Evolutionary conservation across 495 filamentous ascomycete species (phyloP).

Genomic region (Aspergillus haitiensis): DNA sequence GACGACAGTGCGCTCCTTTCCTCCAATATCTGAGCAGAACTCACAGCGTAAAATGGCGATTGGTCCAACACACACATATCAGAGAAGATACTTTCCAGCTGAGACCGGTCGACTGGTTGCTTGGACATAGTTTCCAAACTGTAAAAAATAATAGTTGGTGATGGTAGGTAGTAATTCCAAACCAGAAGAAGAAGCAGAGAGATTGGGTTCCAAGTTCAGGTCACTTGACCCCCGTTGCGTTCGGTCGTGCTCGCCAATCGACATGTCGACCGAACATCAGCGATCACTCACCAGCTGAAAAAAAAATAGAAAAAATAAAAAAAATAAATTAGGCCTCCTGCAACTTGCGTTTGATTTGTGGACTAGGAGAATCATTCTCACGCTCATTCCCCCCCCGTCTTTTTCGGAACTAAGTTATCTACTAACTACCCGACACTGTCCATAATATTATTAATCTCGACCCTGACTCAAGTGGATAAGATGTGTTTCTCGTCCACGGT

Average conservation of each 20-base stretch:
- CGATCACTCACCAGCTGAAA: not conserved
- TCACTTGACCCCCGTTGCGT: slow-evolving; percentile 1
- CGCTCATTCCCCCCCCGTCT: not conserved
- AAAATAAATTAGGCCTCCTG: not conserved
- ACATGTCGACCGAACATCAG: not conserved
- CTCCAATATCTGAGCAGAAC: too few relatives aligned
- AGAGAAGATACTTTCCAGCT: too few relatives aligned
- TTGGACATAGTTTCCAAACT: too few relatives aligned
- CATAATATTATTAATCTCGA: not conserved
- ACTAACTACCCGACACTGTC: not conserved
- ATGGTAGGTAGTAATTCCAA: too few relatives aligned
- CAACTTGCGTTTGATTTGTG: not conserved
- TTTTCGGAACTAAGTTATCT: not conserved
- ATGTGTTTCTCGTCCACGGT: not conserved
- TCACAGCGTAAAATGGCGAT: too few relatives aligned
- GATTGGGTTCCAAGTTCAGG: not conserved
- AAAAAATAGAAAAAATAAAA: too few relatives aligned
- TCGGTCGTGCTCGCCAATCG: not conserved
- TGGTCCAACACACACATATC: too few relatives aligned
- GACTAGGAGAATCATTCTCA: not conserved
- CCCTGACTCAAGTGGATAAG: not conserved
- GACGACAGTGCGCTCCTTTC: too few relatives aligned
- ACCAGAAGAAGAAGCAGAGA: not conserved
- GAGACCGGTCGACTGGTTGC: too few relatives aligned
- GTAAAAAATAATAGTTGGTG: too few relatives aligned